A percentile compares a stretch with the other conserved stretches of the same genome.
phyloP scores from a whole-genome alignment of 164 flowering plant genomes.

The Cinnamomum chago region DNA sequence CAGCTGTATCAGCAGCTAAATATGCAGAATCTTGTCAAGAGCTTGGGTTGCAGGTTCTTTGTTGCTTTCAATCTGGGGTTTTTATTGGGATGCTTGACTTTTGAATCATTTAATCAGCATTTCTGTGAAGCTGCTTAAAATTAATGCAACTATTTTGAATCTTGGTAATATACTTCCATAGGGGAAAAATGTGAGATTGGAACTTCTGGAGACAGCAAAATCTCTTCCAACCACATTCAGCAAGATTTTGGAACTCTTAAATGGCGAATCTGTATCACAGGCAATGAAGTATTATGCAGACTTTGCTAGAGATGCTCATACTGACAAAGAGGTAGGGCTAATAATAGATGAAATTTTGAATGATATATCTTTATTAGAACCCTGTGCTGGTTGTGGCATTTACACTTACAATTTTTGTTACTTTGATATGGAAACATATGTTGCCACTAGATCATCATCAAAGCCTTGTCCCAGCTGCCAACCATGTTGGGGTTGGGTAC shows the following conservation, averaged over 20 bases:
- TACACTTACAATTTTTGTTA: too few relatives aligned
- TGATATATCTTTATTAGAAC: background rate
- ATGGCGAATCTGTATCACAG: slow-evolving; percentile 53
- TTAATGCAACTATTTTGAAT: background rate
- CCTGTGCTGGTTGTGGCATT: background rate
- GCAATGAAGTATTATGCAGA: slow-evolving; percentile 80
- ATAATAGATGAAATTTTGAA: slow-evolving; percentile 1
- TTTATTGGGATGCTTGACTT: too few relatives aligned
- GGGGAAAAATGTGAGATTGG: slow-evolving; percentile 82
- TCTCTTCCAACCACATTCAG: slow-evolving; percentile 73
- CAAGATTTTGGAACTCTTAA: slow-evolving; percentile 59
- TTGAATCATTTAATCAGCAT: too few relatives aligned
- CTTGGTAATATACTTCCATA: slow-evolving; percentile 24
- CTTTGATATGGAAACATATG: too few relatives aligned
- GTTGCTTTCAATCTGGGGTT: background rate
- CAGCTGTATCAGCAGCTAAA: slow-evolving; percentile 79
- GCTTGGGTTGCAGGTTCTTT: slow-evolving; percentile 83
- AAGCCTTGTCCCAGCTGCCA: too few relatives aligned
- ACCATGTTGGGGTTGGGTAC: too few relatives aligned
- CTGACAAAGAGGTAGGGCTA: slow-evolving; percentile 67
- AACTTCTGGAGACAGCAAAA: slow-evolving; percentile 82
- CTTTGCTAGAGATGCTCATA: slow-evolving; percentile 81
- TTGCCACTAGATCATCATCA: too few relatives aligned
- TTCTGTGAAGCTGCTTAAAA: background rate
- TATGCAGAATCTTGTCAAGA: slow-evolving; percentile 93